phyloP scores from a whole-genome alignment of 768 basidiomycete species.

The Podaxis rugospora region DNA sequence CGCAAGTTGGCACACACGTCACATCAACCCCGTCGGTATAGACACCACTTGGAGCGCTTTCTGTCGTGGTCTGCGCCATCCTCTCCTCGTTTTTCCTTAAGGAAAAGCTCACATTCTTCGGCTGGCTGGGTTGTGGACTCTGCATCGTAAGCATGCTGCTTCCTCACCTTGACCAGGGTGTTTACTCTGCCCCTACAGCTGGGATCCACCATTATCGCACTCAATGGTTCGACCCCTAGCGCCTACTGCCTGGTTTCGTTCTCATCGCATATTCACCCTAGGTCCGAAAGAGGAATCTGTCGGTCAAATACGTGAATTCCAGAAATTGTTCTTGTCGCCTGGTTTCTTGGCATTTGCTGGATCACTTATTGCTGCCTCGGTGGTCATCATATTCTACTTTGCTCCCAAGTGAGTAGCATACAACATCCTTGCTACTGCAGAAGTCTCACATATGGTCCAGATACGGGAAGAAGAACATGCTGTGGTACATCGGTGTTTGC shows the following conservation, averaged over 20 bases:
- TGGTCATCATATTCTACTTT: conserved; percentile 78
- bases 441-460: conserved; percentile 24
- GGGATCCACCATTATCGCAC: conserved; percentile 84
- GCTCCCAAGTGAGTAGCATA: conserved; percentile 59
- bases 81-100: conserved; percentile 91
- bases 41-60: conserved; percentile 95
- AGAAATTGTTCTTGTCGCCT: conserved; percentile 75
- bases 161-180: not conserved
- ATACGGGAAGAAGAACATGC: conserved; percentile 89
- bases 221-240: conserved; percentile 57
- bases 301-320: conserved; percentile 66
- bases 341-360: conserved; percentile 73
- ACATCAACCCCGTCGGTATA: conserved; percentile 20
- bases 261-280: conserved; percentile 26
- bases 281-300: conserved; percentile 70
- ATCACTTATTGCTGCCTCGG: conserved; percentile 57
- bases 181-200: conserved; percentile 38
- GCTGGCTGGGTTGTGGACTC: conserved; percentile 91
- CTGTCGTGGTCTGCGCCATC: conserved; percentile 93
- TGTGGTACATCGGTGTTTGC: conserved; percentile 94
- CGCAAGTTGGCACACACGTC: not conserved
- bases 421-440: not conserved
- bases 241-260: conserved; percentile 1
- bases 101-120: conserved; percentile 91
- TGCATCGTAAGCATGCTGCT: conserved; percentile 65